phyloP scores from a whole-genome alignment of 2,329 filamentous ascomycete species.

The Aspergillus sp. region DNA sequence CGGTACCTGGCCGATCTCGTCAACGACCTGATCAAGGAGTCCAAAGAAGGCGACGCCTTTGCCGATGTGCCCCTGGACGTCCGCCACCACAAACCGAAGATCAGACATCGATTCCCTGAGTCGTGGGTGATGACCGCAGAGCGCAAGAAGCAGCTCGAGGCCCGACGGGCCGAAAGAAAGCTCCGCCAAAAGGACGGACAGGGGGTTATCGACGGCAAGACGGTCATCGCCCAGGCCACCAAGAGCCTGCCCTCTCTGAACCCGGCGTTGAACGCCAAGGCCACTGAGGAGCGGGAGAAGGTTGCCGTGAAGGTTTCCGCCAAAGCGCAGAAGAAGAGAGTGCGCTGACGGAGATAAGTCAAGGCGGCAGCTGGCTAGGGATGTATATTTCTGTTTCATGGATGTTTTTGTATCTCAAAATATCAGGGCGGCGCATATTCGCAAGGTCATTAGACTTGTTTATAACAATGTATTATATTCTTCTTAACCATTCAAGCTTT shows the following conservation, averaged over 20 bases:
- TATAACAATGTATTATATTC: constrained; percentile 27
- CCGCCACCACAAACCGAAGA: constrained; percentile 73
- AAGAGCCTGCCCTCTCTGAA: constrained; percentile 32
- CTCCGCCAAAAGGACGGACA: constrained; percentile 58
- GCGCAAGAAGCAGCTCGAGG: constrained; percentile 65
- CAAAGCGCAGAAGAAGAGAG: constrained; percentile 18
- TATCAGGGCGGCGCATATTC: constrained; percentile 31
- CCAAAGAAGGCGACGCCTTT: constrained; percentile 80
- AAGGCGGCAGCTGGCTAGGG: not conserved
- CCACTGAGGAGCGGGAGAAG: constrained; percentile 21
- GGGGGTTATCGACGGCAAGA: constrained; percentile 54
- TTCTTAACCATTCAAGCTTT: constrained; percentile 2
- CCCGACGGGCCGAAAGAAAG: constrained; percentile 53
- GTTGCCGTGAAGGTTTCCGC: constrained; percentile 16
- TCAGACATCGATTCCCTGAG: constrained; percentile 70
- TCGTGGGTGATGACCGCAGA: constrained; percentile 77
- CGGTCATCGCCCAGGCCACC: constrained; percentile 37
- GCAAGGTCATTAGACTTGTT: constrained; percentile 23
- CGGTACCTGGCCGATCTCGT: constrained; percentile 83
- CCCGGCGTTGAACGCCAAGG: constrained; percentile 24
- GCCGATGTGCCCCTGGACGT: constrained; percentile 87
- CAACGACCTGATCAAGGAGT: constrained; percentile 68
- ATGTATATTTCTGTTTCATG: constrained; percentile 7
- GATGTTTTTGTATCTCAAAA: constrained; percentile 3
- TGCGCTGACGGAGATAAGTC: constrained; percentile 11